These are phyloP conservation scores for Tieghemostelium lacteum DNA, from an alignment of 78 protist species.

Conservation along the genomic window DNA sequence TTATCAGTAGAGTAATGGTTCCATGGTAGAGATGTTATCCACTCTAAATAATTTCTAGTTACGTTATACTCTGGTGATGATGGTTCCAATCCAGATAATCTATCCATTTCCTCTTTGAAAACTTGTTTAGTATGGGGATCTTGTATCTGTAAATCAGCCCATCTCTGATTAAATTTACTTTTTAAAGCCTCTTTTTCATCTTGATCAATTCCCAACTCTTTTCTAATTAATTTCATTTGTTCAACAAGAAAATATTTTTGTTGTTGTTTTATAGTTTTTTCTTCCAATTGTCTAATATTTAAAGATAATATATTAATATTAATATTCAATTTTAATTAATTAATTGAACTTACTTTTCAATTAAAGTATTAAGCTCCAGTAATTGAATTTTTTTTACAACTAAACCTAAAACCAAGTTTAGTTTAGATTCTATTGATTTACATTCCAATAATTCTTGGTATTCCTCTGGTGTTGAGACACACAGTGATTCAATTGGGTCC, in stretches of 20 bases:
- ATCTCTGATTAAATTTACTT: slow-evolving; percentile 44
- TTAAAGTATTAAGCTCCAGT: slow-evolving; percentile 8
- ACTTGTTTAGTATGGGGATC: slow-evolving; percentile 21
- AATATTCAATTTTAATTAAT: background rate
- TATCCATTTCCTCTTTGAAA: slow-evolving; percentile 73
- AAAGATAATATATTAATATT: background rate
- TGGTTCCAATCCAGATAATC: slow-evolving; percentile 51
- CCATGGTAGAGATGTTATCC: slow-evolving; percentile 95
- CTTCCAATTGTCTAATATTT: slow-evolving; percentile 52
- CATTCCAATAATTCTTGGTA: slow-evolving; percentile 19
- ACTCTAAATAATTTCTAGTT: slow-evolving; percentile 97
- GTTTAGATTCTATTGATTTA: background rate
- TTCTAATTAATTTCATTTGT: slow-evolving; percentile 45
- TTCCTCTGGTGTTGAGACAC: background rate
- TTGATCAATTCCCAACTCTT: slow-evolving; percentile 54
- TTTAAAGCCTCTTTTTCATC: slow-evolving; percentile 67
- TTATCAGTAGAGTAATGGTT: slow-evolving; percentile 83
- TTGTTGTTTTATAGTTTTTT: slow-evolving; percentile 41
- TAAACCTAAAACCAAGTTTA: slow-evolving; percentile 1
- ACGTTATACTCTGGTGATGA: slow-evolving; percentile 90
- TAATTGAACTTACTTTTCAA: slow-evolving; percentile 31
- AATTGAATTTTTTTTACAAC: slow-evolving; percentile 16
- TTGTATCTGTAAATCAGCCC: background rate
- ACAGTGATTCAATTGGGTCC: slow-evolving; percentile 23
- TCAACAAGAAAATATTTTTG: slow-evolving; percentile 28